Evolutionary conservation across 768 basidiomycete species (phyloP).

Genomic region (Leccinum arenicola): DNA sequence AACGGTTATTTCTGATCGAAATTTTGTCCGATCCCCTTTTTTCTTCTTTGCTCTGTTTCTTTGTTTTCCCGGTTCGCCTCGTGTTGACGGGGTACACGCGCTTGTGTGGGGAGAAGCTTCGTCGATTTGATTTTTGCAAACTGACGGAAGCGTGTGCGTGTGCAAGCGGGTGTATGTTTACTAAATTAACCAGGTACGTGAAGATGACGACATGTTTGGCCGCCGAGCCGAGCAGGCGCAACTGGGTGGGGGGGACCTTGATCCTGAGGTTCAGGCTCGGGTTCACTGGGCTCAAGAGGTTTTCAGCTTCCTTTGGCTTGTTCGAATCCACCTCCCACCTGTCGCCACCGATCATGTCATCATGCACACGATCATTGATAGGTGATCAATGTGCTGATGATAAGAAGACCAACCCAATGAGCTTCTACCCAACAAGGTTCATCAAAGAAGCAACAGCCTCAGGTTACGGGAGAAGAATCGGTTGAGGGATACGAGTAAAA

Average conservation of each 20-base stretch:
- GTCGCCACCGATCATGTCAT: not conserved
- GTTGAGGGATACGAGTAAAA: not conserved
- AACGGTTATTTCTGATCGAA: slow-evolving; percentile 4
- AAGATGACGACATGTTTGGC: not conserved
- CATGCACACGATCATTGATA: not conserved
- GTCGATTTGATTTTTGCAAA: slow-evolving; percentile 22
- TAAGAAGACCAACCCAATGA: not conserved
- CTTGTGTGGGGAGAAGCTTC: slow-evolving; percentile 16
- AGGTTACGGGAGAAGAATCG: not conserved
- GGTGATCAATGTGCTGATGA: not conserved
- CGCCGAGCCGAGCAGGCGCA: not conserved
- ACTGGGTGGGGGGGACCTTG: not conserved
- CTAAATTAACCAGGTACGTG: not conserved
- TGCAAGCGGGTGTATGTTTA: not conserved
- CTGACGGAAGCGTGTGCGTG: not conserved
- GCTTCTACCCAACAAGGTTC: not conserved
- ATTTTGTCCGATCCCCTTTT: not conserved
- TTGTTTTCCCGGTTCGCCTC: not conserved
- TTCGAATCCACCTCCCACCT: not conserved
- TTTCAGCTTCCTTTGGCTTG: not conserved
- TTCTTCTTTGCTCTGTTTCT: not conserved
- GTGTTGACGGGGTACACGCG: not conserved
- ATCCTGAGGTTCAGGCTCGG: not conserved
- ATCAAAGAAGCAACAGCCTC: not conserved
- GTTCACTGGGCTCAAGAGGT: not conserved